Conservation (phyloP, 2,329 filamentous ascomycete genomes). For the Fusarium camptoceras region DNA sequence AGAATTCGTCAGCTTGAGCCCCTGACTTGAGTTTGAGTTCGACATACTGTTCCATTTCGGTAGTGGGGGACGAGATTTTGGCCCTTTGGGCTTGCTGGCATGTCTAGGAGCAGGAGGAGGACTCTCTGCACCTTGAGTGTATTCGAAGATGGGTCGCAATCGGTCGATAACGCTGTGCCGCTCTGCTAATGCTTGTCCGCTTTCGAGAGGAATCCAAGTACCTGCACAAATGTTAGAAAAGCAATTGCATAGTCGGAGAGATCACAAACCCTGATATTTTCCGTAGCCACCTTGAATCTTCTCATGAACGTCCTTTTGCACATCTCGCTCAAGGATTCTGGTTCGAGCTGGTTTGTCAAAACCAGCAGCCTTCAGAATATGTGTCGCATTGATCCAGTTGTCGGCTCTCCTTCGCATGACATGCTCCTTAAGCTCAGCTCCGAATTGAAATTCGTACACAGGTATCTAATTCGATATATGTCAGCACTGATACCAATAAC, state of each 20-base stretch:
- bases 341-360: conserved; percentile 98
- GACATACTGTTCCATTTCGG: conserved; percentile 65
- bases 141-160: conserved; percentile 90
- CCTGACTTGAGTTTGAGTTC: not conserved
- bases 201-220: conserved; percentile 92
- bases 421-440: conserved; percentile 81
- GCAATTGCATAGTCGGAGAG: not conserved
- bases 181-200: conserved; percentile 83
- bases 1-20: conserved; percentile 16
- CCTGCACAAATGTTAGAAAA: conserved; percentile 61
- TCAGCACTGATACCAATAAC: conserved; percentile 4
- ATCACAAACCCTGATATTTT: conserved; percentile 86
- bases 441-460: conserved; percentile 93
- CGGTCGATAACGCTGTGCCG: conserved; percentile 89
- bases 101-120: conserved; percentile 96
- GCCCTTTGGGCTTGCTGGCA: conserved; percentile 84
- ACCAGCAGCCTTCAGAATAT: conserved; percentile 95
- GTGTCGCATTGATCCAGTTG: conserved; percentile 99
- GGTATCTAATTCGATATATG: conserved; percentile 73
- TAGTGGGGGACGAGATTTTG: conserved; percentile 64
- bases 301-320: conserved; percentile 95
- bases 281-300: conserved; percentile 99
- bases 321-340: conserved; percentile 93
- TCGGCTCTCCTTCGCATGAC: conserved; percentile 95
- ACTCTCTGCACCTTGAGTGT: conserved; percentile 82